phyloP scores from a whole-genome alignment of 2,329 filamentous ascomycete species.

The Leptographium galeiforme region DNA sequence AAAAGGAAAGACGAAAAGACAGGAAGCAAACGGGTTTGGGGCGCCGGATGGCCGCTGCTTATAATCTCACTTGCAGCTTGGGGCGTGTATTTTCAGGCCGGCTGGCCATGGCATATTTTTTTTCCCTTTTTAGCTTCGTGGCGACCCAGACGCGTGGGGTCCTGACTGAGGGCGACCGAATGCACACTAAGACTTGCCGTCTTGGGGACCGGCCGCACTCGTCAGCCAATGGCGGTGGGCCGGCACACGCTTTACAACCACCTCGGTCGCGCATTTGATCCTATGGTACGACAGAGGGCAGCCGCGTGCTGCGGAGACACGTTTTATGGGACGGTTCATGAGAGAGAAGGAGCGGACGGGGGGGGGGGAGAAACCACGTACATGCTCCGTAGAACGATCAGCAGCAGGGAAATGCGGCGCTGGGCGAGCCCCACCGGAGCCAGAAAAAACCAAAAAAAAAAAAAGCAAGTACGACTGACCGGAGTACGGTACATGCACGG shows the following conservation, averaged over 20 bases:
- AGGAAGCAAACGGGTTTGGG: neutral
- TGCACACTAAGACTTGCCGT: no score
- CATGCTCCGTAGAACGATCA: neutral
- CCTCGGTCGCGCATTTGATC: slow-evolving; percentile 8
- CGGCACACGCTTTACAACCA: no score
- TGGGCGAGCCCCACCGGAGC: neutral
- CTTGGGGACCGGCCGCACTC: no score
- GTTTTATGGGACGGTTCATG: neutral
- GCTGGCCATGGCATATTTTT: neutral
- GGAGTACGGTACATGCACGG: no score
- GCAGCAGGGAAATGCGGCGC: neutral
- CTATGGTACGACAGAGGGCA: slow-evolving; percentile 7
- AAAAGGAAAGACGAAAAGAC: neutral
- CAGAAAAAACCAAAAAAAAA: neutral
- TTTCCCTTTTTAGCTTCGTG: neutral
- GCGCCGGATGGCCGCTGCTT: neutral
- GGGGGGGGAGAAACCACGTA: no score
- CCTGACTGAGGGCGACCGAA: neutral
- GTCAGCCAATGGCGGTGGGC: neutral
- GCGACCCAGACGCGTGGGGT: neutral
- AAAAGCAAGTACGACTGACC: neutral
- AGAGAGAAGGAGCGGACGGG: neutral
- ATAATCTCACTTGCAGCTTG: neutral
- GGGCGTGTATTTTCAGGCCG: neutral
- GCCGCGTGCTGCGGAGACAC: slow-evolving; percentile 1